These are phyloP conservation scores for Ramaria sp. DNA, from an alignment of 768 basidiomycete species.

Conservation along the genomic window DNA sequence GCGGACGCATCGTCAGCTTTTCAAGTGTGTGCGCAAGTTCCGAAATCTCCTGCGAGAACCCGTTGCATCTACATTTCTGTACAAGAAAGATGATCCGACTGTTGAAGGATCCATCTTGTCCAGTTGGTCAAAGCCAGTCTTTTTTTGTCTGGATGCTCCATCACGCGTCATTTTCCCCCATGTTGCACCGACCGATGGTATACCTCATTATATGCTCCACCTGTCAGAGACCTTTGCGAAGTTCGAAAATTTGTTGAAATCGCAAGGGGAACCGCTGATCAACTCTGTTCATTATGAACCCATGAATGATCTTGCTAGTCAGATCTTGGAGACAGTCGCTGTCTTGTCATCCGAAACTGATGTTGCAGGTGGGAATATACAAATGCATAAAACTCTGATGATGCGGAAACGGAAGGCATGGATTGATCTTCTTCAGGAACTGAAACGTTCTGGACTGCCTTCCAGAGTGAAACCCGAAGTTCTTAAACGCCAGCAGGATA, in stretches of 20 bases:
- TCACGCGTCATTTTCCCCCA: neutral
- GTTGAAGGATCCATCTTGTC: neutral
- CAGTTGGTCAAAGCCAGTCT: neutral
- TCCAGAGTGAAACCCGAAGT: slow-evolving; percentile 60
- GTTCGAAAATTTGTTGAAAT: slow-evolving; percentile 34
- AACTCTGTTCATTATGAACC: slow-evolving; percentile 25
- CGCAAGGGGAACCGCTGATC: slow-evolving; percentile 32
- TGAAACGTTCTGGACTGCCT: slow-evolving; percentile 70
- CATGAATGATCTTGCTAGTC: slow-evolving; percentile 45
- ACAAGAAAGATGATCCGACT: neutral
- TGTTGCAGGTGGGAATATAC: slow-evolving; percentile 34
- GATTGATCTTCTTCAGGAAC: slow-evolving; percentile 82
- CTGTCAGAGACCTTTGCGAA: slow-evolving; percentile 38
- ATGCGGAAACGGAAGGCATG: slow-evolving; percentile 83
- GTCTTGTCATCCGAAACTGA: slow-evolving; percentile 36
- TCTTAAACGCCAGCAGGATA: slow-evolving; percentile 41
- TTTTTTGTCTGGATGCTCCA: neutral
- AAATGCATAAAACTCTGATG: slow-evolving; percentile 60
- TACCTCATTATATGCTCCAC: slow-evolving; percentile 31
- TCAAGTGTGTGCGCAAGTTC: slow-evolving; percentile 85
- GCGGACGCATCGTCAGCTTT: slow-evolving; percentile 81
- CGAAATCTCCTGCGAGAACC: slow-evolving; percentile 81
- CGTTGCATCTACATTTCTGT: slow-evolving; percentile 22
- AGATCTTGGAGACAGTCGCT: slow-evolving; percentile 53
- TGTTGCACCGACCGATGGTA: neutral